Conservation (phyloP, 176 grass and related monocot species). For the Rhynchospora tenuis region DNA sequence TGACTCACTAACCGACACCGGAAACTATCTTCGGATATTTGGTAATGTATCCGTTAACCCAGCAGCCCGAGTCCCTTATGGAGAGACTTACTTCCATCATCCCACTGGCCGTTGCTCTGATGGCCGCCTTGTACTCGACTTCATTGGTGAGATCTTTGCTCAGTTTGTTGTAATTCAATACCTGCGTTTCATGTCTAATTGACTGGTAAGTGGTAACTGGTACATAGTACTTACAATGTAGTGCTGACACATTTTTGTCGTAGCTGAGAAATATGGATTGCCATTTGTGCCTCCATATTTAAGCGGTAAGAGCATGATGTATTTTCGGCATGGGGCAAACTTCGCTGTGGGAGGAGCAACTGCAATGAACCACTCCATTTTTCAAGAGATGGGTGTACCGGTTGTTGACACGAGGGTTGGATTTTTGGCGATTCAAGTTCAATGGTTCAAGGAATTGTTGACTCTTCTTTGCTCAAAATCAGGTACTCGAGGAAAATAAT, state of each 20-base stretch:
- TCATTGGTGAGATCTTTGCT: neutral
- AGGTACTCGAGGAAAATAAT: no score
- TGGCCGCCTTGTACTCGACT: slow-evolving; percentile 14
- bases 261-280: neutral
- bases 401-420: neutral
- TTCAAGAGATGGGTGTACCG: neutral
- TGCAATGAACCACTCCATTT: slow-evolving; percentile 10
- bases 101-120: slow-evolving; percentile 21
- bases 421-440: neutral
- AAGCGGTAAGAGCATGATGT: neutral
- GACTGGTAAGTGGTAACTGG: no score
- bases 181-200: no score
- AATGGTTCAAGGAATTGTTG: slow-evolving; percentile 16
- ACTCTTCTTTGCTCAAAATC: neutral
- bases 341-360: slow-evolving; percentile 4
- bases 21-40: slow-evolving; percentile 28
- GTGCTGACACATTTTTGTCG: neutral
- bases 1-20: slow-evolving; percentile 50
- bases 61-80: slow-evolving; percentile 10
- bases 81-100: slow-evolving; percentile 10
- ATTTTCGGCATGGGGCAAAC: slow-evolving; percentile 4
- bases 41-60: neutral
- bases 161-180: no score
- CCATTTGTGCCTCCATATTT: neutral
- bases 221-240: no score